A percentile compares a stretch with the other conserved stretches of the same genome.
Conservation (phyloP, 179 eudicot genomes). For the Sideroxylon spinosum region DNA sequence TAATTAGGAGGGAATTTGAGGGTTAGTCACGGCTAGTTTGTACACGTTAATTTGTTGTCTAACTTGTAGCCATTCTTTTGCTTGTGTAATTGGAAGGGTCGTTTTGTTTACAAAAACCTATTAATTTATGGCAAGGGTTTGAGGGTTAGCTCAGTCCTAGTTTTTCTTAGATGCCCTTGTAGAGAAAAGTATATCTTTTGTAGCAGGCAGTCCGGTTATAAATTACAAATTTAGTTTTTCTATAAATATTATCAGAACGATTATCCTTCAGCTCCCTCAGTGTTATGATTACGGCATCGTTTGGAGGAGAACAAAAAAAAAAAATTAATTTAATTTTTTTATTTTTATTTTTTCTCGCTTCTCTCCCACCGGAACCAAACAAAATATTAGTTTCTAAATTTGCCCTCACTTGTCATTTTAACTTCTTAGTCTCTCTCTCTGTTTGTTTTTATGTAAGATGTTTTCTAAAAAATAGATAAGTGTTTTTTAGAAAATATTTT, state of each 20-base stretch:
- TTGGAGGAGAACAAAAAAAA: no score
- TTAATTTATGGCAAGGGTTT: not conserved
- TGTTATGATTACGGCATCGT: no score
- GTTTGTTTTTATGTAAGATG: no score
- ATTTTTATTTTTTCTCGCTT: no score
- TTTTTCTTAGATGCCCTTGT: not conserved
- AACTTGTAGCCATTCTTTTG: not conserved
- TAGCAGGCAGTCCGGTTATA: not conserved
- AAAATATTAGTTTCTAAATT: no score
- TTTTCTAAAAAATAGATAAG: no score
- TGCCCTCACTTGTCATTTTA: no score
- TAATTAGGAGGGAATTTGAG: constrained; percentile 59
- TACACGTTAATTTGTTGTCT: not conserved
- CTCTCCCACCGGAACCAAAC: no score
- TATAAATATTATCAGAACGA: not conserved
- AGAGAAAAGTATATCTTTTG: constrained; percentile 7
- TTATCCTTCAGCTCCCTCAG: no score
- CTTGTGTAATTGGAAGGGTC: not conserved
- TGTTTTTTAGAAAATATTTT: no score
- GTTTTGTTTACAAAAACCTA: not conserved
- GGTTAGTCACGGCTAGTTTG: constrained; percentile 16
- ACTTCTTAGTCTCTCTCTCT: no score
- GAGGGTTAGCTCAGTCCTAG: constrained; percentile 13
- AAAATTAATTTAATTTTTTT: no score
- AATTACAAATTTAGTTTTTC: not conserved